Evolutionary conservation across 2,329 filamentous ascomycete species (phyloP).

Genomic region (Oidium heveae): DNA sequence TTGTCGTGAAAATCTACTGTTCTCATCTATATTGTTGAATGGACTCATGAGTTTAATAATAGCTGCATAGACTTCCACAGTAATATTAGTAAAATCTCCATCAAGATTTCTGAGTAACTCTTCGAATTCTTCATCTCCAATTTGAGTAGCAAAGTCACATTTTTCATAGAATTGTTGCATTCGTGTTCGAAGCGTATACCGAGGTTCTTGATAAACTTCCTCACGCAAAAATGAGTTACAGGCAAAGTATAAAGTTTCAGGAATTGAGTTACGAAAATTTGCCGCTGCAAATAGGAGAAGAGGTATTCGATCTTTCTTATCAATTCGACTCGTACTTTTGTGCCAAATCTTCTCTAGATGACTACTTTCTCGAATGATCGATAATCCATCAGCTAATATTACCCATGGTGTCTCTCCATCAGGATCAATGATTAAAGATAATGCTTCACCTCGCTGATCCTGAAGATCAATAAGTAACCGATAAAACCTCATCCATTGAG

Average conservation of each 20-base stretch:
- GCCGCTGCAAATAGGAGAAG: constrained; percentile 43
- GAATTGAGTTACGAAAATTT: constrained; percentile 43
- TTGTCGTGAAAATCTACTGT: constrained; percentile 19
- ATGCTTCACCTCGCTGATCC: constrained; percentile 56
- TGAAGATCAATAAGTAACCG: constrained; percentile 67
- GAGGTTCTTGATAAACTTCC: constrained; percentile 51
- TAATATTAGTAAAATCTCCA: constrained; percentile 33
- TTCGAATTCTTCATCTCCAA: constrained; percentile 59
- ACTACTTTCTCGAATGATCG: constrained; percentile 57
- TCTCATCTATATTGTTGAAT: constrained; percentile 13
- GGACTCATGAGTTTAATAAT: constrained; percentile 23
- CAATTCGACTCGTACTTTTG: constrained; percentile 26
- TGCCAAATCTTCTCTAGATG: constrained; percentile 49
- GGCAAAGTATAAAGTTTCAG: constrained; percentile 40
- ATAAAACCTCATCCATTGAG: constrained; percentile 79
- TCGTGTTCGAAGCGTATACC: constrained; percentile 43
- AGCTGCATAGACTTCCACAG: constrained; percentile 26
- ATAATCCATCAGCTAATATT: constrained; percentile 57
- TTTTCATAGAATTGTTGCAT: constrained; percentile 58
- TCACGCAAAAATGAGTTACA: constrained; percentile 41
- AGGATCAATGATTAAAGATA: constrained; percentile 52
- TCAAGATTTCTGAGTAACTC: constrained; percentile 45
- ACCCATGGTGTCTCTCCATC: constrained; percentile 56
- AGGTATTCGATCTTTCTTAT: constrained; percentile 29
- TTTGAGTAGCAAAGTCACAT: constrained; percentile 50